A percentile compares a stretch with the other conserved stretches of the same genome.
These are phyloP conservation scores for Coemansia sp. DNA, from an alignment of 192 early-diverging fungal species.

Conservation along the genomic window DNA sequence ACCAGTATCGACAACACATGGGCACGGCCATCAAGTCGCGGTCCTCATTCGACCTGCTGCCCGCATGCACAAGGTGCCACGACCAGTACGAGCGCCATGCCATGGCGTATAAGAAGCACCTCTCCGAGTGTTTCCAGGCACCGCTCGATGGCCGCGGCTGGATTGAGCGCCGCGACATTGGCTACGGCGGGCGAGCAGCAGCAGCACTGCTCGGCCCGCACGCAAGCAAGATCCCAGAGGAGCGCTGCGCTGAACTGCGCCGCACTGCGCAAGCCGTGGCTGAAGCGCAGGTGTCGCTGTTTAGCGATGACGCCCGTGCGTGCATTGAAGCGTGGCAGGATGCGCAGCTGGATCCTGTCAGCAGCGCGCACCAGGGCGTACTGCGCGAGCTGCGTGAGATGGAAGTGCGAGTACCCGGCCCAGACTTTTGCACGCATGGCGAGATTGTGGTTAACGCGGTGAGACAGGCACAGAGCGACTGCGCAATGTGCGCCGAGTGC, in stretches of 20 bases:
- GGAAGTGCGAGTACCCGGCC: constrained; percentile 24
- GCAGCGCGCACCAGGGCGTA: neutral
- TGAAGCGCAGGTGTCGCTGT: neutral
- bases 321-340: neutral
- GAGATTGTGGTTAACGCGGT: constrained; percentile 30
- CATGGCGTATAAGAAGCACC: constrained; percentile 18
- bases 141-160: constrained; percentile 42
- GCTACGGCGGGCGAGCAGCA: constrained; percentile 23
- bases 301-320: neutral
- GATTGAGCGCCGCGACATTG: constrained; percentile 33
- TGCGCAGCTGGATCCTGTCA: neutral
- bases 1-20: constrained; percentile 46
- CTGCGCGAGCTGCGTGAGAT: constrained; percentile 25
- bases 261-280: constrained; percentile 1
- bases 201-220: constrained; percentile 14
- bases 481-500: constrained; percentile 24
- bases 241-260: constrained; percentile 3
- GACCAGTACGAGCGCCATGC: constrained; percentile 46
- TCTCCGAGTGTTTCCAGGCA: constrained; percentile 32
- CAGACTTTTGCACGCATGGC: constrained; percentile 38
- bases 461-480: neutral
- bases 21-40: constrained; percentile 34
- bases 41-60: constrained; percentile 47
- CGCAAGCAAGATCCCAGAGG: constrained; percentile 20
- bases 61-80: constrained; percentile 35